A percentile compares a stretch with the other conserved stretches of the same genome.
Evolutionary conservation across 108 stramenopile genomes (phyloP).

Genomic region (Fistulifera pelliculosa): DNA sequence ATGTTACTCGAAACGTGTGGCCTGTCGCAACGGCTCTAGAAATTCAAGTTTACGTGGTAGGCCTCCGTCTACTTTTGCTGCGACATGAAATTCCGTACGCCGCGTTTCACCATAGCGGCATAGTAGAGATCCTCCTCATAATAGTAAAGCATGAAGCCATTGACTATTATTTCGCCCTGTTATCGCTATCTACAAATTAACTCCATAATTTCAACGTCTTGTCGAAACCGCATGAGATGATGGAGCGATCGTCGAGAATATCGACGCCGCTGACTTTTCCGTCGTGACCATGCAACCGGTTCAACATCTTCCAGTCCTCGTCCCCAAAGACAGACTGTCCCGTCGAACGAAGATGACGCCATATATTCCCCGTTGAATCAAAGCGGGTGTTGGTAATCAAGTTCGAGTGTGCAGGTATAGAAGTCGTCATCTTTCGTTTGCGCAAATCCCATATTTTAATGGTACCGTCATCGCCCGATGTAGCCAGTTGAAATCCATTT

Average conservation of each 20-base stretch:
- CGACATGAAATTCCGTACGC: too few species aligned
- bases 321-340: slow-evolving; percentile 76
- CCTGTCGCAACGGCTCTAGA: too few species aligned
- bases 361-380: slow-evolving; percentile 66
- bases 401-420: slow-evolving; percentile 90
- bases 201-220: slow-evolving; percentile 85
- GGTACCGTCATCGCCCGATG: slow-evolving; percentile 86
- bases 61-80: too few species aligned
- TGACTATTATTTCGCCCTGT: too few species aligned
- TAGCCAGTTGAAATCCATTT: slow-evolving; percentile 91
- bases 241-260: slow-evolving; percentile 34
- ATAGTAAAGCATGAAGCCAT: too few species aligned
- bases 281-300: slow-evolving; percentile 87
- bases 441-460: slow-evolving; percentile 92
- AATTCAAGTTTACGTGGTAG: too few species aligned
- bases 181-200: too few species aligned
- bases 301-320: slow-evolving; percentile 81
- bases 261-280: slow-evolving; percentile 91
- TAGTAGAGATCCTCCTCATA: too few species aligned
- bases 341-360: slow-evolving; percentile 89
- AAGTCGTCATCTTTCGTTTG: slow-evolving; percentile 65
- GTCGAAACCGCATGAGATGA: slow-evolving; percentile 82
- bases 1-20: too few species aligned
- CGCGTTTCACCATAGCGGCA: too few species aligned
- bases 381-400: slow-evolving; percentile 86